Base-by-base conservation (phyloP, 495 filamentous ascomycete species). In the Trichocladium antarcticum region DNA sequence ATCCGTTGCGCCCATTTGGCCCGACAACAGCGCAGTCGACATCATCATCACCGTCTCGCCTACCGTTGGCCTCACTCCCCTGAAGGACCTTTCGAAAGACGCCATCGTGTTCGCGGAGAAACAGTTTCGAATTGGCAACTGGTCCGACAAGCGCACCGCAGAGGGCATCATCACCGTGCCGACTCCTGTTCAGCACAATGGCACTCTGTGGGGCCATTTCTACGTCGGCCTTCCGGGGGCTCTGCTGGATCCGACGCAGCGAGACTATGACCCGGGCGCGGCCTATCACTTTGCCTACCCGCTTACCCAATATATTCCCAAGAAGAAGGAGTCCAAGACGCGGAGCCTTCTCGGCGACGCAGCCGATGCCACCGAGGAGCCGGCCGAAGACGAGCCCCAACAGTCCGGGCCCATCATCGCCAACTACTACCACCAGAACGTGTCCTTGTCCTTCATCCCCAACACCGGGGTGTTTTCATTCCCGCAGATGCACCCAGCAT, bases 391-490 rank as follows among this genome's bases (percentile, higher is more conserved):
- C 29, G 46, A 28, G 64, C 71, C 52, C 34, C 71, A 75, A 15
- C 69, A 69, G 35, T 68, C 71, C 4, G 81, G 80, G 0, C 84
- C 85, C 14, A 76, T 78, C 15, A 78, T 89, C 44, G 79, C 75
- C 28, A 90, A 82, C 31, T 95, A 90, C 67, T 98, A 96, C 61
- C 93, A 98, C 68, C 85, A 90, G 6, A 98, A 98, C 64, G 82
- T 93, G 54, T 93, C 89, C 22, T 68, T 98, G 34, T 84, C 88
- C 12, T 73, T 97, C 48, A 82, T 98, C 45, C 87, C 87, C 14
- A 85, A 94, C 56, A 73, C 80, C 38, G 89, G 87, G 5, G 68
- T 78, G 5, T 62, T 83, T 56, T 72, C 68, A 27, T 89, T 78
- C 48, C 70, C 73, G n/a, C 70, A 75, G 46, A 67, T 86, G 45